Evolutionary conservation across 305 asterid genomes (phyloP).

Genomic region (Withania somnifera): DNA sequence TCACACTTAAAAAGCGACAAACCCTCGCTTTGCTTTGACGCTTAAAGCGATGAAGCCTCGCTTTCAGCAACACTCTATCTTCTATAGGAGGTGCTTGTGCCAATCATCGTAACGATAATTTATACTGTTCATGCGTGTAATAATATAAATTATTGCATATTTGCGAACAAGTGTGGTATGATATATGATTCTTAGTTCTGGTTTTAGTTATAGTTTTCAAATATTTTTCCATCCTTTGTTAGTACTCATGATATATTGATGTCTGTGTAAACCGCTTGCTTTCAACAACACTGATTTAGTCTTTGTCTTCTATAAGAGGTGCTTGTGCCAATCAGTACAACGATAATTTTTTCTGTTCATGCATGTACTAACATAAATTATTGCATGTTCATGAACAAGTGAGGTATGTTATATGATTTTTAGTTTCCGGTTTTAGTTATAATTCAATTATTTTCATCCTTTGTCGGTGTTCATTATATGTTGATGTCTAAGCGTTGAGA

Average conservation of each 20-base stretch:
- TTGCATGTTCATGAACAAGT: background rate
- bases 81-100: background rate
- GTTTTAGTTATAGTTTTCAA: no score
- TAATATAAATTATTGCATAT: background rate
- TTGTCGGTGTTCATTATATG: background rate
- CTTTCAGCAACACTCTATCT: background rate
- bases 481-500: slow-evolving; percentile 10
- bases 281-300: no score
- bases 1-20: no score
- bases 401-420: background rate
- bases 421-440: background rate
- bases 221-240: no score
- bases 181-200: no score
- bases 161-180: background rate
- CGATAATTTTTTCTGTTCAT: background rate
- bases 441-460: background rate
- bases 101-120: background rate
- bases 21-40: no score
- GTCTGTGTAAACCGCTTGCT: no score
- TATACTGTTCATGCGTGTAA: background rate
- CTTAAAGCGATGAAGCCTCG: background rate
- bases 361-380: background rate
- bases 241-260: no score
- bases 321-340: background rate
- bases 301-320: background rate